phyloP scores from a whole-genome alignment of 1,284 basidiomycete genomes.

The Cutaneotrichosporon mucoides region DNA sequence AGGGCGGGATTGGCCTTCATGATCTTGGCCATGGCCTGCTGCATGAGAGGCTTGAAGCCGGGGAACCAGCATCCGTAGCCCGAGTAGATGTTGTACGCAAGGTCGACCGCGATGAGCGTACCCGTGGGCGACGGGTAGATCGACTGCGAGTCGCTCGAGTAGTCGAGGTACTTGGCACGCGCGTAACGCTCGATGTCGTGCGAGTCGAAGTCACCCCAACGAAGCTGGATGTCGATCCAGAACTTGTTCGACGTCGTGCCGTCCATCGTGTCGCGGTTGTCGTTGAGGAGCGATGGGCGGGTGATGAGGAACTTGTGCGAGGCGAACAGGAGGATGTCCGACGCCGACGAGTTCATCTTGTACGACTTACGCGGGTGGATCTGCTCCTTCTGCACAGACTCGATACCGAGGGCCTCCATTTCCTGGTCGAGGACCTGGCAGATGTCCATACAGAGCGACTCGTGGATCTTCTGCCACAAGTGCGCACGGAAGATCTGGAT shows the following conservation, averaged over 20 bases:
- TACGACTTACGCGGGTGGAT: constrained; percentile 90
- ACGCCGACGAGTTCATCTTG: constrained; percentile 96
- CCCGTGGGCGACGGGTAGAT: constrained; percentile 98
- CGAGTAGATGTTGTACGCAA: constrained; percentile 98
- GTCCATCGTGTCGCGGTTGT: constrained; percentile 93
- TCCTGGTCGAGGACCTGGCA: constrained; percentile 99
- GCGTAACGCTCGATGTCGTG: constrained; percentile 98
- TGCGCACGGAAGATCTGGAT: constrained; percentile 99
- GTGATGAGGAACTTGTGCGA: constrained; percentile 99
- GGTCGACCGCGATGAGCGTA: constrained; percentile 93
- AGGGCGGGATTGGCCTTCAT: constrained; percentile 82
- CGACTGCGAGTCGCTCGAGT: constrained; percentile 87
- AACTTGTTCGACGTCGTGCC: constrained; percentile 98
- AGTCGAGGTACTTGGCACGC: constrained; percentile 86
- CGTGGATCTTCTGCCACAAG: constrained; percentile 79
- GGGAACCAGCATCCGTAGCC: constrained; percentile 99
- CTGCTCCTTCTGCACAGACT: constrained; percentile 85
- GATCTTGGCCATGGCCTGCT: constrained; percentile 99
- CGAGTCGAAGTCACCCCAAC: constrained; percentile 99
- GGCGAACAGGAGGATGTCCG: constrained; percentile 95
- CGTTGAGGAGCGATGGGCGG: constrained; percentile 89
- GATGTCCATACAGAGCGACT: constrained; percentile 93
- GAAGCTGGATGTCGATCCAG: constrained; percentile 97
- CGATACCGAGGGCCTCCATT: constrained; percentile 94
- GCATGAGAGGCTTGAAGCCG: constrained; percentile 93